These are phyloP conservation scores for Stagonosporopsis chrysanthemi DNA, from an alignment of 2,329 filamentous ascomycete species.

Conservation along the genomic window DNA sequence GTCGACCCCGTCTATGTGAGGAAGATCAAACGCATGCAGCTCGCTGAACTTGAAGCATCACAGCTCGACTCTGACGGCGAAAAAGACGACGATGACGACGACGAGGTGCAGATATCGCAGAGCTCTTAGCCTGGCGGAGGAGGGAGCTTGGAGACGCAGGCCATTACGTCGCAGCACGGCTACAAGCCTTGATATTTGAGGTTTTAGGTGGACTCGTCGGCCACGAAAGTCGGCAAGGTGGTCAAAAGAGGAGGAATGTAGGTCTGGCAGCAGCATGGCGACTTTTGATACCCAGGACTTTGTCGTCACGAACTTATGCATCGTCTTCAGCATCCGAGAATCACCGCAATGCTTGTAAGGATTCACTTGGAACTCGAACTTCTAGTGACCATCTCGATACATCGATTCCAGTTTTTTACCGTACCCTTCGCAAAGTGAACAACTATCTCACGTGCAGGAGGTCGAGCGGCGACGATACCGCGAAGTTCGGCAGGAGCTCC, in stretches of 20 bases:
- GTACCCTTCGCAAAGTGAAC: neutral
- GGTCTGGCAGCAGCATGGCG: neutral
- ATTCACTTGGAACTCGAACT: no score
- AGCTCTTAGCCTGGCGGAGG: neutral
- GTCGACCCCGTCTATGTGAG: conserved; percentile 43
- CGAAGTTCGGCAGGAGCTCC: neutral
- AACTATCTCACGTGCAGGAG: neutral
- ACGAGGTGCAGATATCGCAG: neutral
- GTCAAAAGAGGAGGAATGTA: neutral
- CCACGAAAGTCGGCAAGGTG: neutral
- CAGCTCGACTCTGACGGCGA: conserved; percentile 42
- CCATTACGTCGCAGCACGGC: conserved; percentile 17
- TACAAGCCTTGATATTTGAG: conserved; percentile 28
- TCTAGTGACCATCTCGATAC: no score
- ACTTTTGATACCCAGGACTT: neutral
- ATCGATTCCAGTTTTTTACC: no score
- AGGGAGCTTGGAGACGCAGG: conserved; percentile 10
- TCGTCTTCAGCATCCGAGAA: neutral
- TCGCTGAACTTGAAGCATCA: conserved; percentile 32
- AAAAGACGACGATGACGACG: conserved; percentile 23
- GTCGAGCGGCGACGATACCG: neutral
- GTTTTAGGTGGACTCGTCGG: conserved; percentile 33
- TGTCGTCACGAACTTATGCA: neutral
- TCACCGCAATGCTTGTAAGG: no score
- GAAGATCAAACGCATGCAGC: conserved; percentile 49